These are phyloP conservation scores for Plantago coronopus DNA, from an alignment of 305 asterid genomes.

Conservation along the genomic window DNA sequence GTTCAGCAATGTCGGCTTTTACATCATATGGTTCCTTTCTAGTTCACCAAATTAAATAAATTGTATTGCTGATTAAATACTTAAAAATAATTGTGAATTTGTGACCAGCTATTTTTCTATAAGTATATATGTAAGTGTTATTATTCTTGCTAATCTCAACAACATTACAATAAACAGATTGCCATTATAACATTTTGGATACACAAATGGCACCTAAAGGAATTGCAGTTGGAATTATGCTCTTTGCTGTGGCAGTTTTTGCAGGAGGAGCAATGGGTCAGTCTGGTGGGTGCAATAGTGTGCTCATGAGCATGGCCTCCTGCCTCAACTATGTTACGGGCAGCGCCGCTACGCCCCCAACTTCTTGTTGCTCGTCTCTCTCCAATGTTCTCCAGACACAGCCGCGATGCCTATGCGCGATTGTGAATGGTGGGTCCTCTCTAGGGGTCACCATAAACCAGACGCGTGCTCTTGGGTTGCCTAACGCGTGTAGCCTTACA, in stretches of 20 bases:
- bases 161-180: neutral
- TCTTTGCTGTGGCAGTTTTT: slow-evolving; percentile 18
- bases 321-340: slow-evolving; percentile 55
- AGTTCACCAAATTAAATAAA: slow-evolving; percentile 32
- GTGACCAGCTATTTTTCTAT: slow-evolving; percentile 11
- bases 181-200: neutral
- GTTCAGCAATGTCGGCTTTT: slow-evolving; percentile 33
- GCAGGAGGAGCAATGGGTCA: slow-evolving; percentile 30
- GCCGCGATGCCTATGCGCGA: slow-evolving; percentile 49
- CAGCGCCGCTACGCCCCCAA: slow-evolving; percentile 33
- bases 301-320: slow-evolving; percentile 45
- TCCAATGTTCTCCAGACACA: slow-evolving; percentile 48
- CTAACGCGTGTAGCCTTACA: slow-evolving; percentile 35
- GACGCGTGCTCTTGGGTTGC: slow-evolving; percentile 48
- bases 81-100: neutral
- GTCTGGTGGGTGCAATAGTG: slow-evolving; percentile 35
- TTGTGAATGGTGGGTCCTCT: slow-evolving; percentile 38
- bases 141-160: slow-evolving; percentile 1
- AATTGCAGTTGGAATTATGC: slow-evolving; percentile 2
- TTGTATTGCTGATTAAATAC: neutral
- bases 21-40: slow-evolving; percentile 38
- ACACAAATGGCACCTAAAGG: slow-evolving; percentile 40
- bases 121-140: slow-evolving; percentile 15
- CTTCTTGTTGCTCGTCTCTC: slow-evolving; percentile 45
- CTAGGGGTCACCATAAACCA: slow-evolving; percentile 41